A percentile compares a stretch with the other conserved stretches of the same genome.
These are phyloP conservation scores for Epicoccum nigrum DNA, from an alignment of 2,329 filamentous ascomycete species.

Conservation along the genomic window DNA sequence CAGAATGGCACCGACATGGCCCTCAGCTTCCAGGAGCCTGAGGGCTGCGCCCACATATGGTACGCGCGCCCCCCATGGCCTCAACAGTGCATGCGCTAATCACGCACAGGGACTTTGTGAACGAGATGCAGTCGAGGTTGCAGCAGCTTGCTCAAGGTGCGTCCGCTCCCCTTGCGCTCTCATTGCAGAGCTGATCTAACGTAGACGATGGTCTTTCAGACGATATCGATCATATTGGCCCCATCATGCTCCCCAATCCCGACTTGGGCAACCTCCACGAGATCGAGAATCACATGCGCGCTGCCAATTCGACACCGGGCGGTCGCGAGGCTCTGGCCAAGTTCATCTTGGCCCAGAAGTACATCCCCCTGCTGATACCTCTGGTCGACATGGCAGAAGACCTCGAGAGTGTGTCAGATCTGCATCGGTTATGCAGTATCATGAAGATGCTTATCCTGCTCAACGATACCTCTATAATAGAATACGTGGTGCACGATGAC, in stretches of 20 bases:
- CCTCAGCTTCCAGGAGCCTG: slow-evolving; percentile 95
- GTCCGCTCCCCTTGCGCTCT: slow-evolving; percentile 19
- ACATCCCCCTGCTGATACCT: slow-evolving; percentile 84
- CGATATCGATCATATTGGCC: slow-evolving; percentile 74
- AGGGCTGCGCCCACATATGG: slow-evolving; percentile 93
- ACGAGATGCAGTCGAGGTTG: slow-evolving; percentile 79
- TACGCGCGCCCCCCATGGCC: slow-evolving; percentile 49
- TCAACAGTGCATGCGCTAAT: slow-evolving; percentile 22
- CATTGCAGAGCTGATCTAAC: slow-evolving; percentile 22
- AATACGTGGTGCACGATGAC: slow-evolving; percentile 88
- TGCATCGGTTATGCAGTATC: slow-evolving; percentile 94
- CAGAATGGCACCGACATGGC: slow-evolving; percentile 93
- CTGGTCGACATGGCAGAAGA: slow-evolving; percentile 89
- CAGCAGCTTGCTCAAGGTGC: slow-evolving; percentile 68
- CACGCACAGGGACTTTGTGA: slow-evolving; percentile 82
- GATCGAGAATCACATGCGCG: slow-evolving; percentile 82
- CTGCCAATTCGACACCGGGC: slow-evolving; percentile 72
- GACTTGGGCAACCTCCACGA: slow-evolving; percentile 83
- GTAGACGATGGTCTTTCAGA: slow-evolving; percentile 87
- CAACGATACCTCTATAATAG: slow-evolving; percentile 94
- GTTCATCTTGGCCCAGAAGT: slow-evolving; percentile 82
- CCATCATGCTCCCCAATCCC: slow-evolving; percentile 77
- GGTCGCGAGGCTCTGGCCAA: slow-evolving; percentile 88
- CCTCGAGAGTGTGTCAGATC: slow-evolving; percentile 81
- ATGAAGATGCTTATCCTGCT: slow-evolving; percentile 95